Conservation (phyloP, 2,329 filamentous ascomycete genomes). For the Leptographium wingfieldii region DNA sequence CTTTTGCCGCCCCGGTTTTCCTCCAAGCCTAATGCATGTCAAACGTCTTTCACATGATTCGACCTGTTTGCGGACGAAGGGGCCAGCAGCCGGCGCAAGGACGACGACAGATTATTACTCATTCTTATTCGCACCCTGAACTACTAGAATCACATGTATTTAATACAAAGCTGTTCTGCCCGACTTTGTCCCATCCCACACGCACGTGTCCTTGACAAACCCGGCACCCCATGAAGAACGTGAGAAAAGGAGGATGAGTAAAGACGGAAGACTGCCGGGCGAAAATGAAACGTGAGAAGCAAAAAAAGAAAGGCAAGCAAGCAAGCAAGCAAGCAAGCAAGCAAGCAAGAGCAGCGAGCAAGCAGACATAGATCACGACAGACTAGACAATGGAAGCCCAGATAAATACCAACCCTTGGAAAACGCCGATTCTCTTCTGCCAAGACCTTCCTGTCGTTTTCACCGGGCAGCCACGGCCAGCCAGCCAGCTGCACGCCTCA, state of each 20-base stretch:
- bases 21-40: neutral
- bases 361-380: neutral
- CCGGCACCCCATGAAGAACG: neutral
- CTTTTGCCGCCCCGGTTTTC: neutral
- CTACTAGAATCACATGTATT: neutral
- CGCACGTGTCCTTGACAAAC: neutral
- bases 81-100: neutral
- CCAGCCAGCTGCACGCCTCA: slow-evolving; percentile 14
- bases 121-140: neutral
- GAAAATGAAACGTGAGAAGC: neutral
- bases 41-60: slow-evolving; percentile 3
- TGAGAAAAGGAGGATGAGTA: neutral
- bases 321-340: neutral
- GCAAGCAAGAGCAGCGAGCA: neutral
- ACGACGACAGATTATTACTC: neutral
- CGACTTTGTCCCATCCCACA: neutral
- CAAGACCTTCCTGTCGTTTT: neutral
- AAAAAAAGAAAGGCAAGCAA: neutral
- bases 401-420: slow-evolving; percentile 2
- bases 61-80: neutral
- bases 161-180: neutral
- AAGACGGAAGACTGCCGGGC: too few relatives aligned
- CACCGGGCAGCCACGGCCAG: neutral
- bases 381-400: neutral
- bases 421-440: slow-evolving; percentile 9